Base-by-base conservation (phyloP, 106 monocot genomes). In the Agapanthus africanus region DNA sequence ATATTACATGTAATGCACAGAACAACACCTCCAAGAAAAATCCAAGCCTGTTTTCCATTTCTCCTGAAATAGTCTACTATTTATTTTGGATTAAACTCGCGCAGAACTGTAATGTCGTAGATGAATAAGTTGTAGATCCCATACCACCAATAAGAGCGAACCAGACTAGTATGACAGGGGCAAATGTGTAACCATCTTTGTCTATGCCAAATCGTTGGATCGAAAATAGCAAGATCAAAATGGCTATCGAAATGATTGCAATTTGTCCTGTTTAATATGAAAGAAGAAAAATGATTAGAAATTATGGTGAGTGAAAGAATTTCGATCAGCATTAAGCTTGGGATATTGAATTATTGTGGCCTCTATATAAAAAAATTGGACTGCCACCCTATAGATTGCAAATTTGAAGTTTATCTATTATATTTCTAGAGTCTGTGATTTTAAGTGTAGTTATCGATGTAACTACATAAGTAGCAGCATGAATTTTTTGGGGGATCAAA, bases 1-100 rank as follows among this genome's bases (percentile, higher is more conserved):
- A n/a, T n/a, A n/a, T n/a, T n/a, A 85, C 90, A 86, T 79, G 91
- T 91, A 44, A 84, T 82, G 66, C 84, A 84, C 14, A 91, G 66
- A 13, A 91, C 54, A 62, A 84, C 69, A 41, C 91, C 91, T 22
- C 91, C 91, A 37, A 91, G 87, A 31, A 84, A 87, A 26, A 79
- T 63, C 87, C 87, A 91, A 16, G 77, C 87, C 54, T 82, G 31
- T 67, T 77, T 84, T 28, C 84, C 84, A 77, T 84, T 91, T 67
- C 84, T 81, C 51, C 42, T 79, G 69, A 91, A 84, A 66, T 84
- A 87, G 59, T 84, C 77, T 9, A 84, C 32, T n/a, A 87, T 79
- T 63, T 91, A 91, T 59, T 70, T 78, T 26, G 91, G 91, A 68
- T 84, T 84, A 68, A 91, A 79, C 59, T 87, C 91, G 2, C 74